A percentile compares a stretch with the other conserved stretches of the same genome.
phyloP scores from a whole-genome alignment of 768 basidiomycete genomes.

The Collybia sp. region DNA sequence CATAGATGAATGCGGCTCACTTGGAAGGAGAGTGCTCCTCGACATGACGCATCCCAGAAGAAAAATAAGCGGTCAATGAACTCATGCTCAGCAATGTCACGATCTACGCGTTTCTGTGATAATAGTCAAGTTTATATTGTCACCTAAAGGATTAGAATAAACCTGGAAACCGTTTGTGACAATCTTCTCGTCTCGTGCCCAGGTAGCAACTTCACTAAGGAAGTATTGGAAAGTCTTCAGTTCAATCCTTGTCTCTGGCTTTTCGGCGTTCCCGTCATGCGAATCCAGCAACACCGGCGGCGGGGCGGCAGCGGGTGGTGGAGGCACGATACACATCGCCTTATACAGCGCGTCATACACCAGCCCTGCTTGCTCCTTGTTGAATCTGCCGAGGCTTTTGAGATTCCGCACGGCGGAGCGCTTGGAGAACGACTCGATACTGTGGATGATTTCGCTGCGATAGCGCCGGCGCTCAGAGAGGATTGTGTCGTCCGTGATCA shows the following conservation, averaged over 20 bases:
- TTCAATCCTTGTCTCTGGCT: constrained; percentile 87
- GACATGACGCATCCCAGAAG: constrained; percentile 85
- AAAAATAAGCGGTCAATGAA: constrained; percentile 91
- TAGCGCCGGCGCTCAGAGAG: constrained; percentile 79
- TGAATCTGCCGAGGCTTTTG: constrained; percentile 71
- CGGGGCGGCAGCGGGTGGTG: constrained; percentile 46
- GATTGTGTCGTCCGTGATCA: constrained; percentile 95
- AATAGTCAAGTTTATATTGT: background rate
- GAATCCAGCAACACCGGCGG: constrained; percentile 50
- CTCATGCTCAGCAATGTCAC: constrained; percentile 92
- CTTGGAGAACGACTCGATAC: constrained; percentile 92
- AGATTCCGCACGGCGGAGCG: constrained; percentile 88
- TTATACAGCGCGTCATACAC: constrained; percentile 93
- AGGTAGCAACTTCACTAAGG: constrained; percentile 88
- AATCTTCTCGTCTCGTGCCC: constrained; percentile 93
- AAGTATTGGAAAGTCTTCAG: constrained; percentile 84
- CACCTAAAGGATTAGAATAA: constrained; percentile 3
- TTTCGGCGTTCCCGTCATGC: constrained; percentile 63
- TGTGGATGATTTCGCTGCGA: constrained; percentile 85
- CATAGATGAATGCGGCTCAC: constrained; percentile 29
- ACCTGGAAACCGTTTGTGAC: constrained; percentile 92
- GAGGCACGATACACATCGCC: constrained; percentile 74
- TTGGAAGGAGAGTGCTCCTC: constrained; percentile 88
- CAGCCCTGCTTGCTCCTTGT: constrained; percentile 81
- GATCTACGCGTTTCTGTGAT: constrained; percentile 79